These are phyloP conservation scores for Leucosporidium scottii DNA, from an alignment of 768 basidiomycete genomes.

Conservation along the genomic window DNA sequence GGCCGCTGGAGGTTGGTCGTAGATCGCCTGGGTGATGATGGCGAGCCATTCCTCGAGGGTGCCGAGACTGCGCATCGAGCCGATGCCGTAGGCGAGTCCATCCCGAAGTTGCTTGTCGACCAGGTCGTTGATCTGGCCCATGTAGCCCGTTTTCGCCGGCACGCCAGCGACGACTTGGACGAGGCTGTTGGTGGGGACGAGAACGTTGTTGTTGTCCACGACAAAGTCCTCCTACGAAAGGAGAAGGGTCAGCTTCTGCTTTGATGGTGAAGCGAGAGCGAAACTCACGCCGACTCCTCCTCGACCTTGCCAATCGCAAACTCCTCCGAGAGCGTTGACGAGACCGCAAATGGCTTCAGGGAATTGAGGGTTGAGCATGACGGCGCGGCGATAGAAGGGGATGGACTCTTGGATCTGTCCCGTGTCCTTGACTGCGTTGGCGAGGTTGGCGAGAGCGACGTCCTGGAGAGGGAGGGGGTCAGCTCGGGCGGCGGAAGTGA, in stretches of 20 bases:
- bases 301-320: constrained; percentile 50
- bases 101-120: constrained; percentile 29
- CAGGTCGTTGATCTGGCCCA: constrained; percentile 27
- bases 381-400: constrained; percentile 48
- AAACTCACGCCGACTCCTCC: constrained; percentile 40
- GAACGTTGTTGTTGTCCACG: constrained; percentile 15
- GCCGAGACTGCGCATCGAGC: constrained; percentile 38
- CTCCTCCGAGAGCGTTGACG: constrained; percentile 47
- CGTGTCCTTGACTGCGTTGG: constrained; percentile 51
- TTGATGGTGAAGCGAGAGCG: neutral
- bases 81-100: constrained; percentile 38
- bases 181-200: neutral
- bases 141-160: constrained; percentile 17
- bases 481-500: no score
- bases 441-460: constrained; percentile 52
- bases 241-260: neutral
- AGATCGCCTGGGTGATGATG: constrained; percentile 38
- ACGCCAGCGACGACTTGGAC: no score
- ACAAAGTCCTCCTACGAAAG: constrained; percentile 12
- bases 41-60: constrained; percentile 45
- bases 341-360: constrained; percentile 51
- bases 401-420: constrained; percentile 49
- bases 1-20: neutral
- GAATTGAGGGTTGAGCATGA: constrained; percentile 46
- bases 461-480: constrained; percentile 36